phyloP scores from a whole-genome alignment of 108 stramenopile species.

The Conticribra weissflogii region DNA sequence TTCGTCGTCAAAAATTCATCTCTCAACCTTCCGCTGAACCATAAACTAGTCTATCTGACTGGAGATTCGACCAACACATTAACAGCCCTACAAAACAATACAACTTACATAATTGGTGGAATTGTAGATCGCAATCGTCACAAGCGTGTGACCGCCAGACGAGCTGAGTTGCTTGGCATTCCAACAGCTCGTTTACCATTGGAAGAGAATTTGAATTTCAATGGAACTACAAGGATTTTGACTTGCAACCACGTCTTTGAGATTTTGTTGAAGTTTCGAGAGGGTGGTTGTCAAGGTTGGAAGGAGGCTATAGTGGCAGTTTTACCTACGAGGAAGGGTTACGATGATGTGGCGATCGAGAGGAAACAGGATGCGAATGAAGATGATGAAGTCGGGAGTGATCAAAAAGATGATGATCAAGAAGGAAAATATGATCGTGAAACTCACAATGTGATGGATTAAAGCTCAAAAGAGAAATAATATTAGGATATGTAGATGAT shows the following conservation, averaged over 20 bases:
- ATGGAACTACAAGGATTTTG: slow-evolving; percentile 67
- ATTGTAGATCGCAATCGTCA: slow-evolving; percentile 88
- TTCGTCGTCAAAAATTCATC: too few species aligned
- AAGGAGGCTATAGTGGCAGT: slow-evolving; percentile 65
- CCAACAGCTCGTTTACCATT: slow-evolving; percentile 77
- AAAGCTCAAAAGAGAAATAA: too few species aligned
- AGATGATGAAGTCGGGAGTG: not conserved
- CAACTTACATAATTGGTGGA: slow-evolving; percentile 86
- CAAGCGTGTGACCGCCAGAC: slow-evolving; percentile 60
- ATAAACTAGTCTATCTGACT: slow-evolving; percentile 76
- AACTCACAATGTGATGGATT: too few species aligned
- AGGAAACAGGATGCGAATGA: slow-evolving; percentile 2
- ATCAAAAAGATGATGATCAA: not conserved
- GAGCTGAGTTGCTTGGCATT: slow-evolving; percentile 70
- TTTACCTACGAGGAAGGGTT: slow-evolving; percentile 74
- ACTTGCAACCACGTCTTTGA: slow-evolving; percentile 89
- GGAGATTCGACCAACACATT: slow-evolving; percentile 75
- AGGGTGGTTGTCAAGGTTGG: slow-evolving; percentile 71
- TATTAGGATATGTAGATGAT: too few species aligned
- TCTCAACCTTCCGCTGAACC: slow-evolving; percentile 12
- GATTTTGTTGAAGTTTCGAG: slow-evolving; percentile 69
- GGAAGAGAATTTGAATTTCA: slow-evolving; percentile 54
- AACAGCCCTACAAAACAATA: slow-evolving; percentile 55
- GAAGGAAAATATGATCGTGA: not conserved
- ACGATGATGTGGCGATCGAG: slow-evolving; percentile 34